Percentiles rank a stretch among this genome's conserved stretches.
phyloP scores from a whole-genome alignment of 805 yeast species.

The Candida xiaguanensis region DNA sequence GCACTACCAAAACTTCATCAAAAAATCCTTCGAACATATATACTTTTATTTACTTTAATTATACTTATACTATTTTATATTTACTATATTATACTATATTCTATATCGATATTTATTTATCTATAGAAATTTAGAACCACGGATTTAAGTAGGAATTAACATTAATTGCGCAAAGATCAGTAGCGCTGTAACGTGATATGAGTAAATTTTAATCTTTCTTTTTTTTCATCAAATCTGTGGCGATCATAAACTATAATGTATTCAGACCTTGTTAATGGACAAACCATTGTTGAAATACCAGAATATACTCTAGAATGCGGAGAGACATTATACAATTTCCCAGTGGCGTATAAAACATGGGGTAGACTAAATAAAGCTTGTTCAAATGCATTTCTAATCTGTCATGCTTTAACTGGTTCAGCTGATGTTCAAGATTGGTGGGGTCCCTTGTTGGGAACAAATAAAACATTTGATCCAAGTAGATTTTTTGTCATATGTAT shows the following conservation, averaged over 20 bases:
- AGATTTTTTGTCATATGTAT: conserved; percentile 82
- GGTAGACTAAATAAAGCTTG: conserved; percentile 70
- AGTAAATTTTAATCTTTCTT: neutral
- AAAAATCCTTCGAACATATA: too few relatives aligned
- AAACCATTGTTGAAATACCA: conserved; percentile 76
- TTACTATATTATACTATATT: too few relatives aligned
- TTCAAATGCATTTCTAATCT: conserved; percentile 81
- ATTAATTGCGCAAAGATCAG: too few relatives aligned
- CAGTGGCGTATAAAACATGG: conserved; percentile 96
- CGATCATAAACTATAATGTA: neutral
- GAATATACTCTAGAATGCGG: conserved; percentile 78
- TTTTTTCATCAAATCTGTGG: neutral
- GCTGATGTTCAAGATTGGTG: conserved; percentile 98
- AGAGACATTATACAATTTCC: conserved; percentile 64
- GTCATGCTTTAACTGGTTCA: conserved; percentile 95
- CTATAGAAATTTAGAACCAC: too few relatives aligned
- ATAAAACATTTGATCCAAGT: conserved; percentile 86
- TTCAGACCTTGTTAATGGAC: conserved; percentile 47
- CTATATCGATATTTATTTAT: too few relatives aligned
- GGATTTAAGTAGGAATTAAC: too few relatives aligned
- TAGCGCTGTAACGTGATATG: conserved; percentile 2
- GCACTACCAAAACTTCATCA: too few relatives aligned
- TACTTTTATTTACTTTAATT: too few relatives aligned
- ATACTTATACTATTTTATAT: too few relatives aligned
- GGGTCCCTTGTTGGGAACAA: conserved; percentile 91